Percentiles rank a stretch among this genome's conserved stretches.
phyloP scores from a whole-genome alignment of 768 basidiomycete species.

The Podaxis sp. region DNA sequence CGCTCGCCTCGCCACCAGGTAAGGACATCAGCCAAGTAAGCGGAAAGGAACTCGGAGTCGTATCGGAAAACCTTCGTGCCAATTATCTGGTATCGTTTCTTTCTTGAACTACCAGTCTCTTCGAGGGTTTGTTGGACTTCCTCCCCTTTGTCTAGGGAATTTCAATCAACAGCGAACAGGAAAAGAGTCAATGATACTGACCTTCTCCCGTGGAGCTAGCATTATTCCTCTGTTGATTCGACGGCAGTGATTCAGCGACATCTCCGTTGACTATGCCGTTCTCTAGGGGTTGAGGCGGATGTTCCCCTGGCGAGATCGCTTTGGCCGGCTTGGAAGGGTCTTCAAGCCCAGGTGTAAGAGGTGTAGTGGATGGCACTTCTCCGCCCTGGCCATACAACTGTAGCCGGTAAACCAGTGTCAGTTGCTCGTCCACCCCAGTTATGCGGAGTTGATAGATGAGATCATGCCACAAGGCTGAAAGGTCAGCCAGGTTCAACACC shows the following conservation, averaged over 20 bases:
- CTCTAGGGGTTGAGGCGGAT: not conserved
- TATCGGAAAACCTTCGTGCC: slow-evolving; percentile 63
- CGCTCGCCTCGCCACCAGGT: slow-evolving; percentile 78
- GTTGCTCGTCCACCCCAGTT: slow-evolving; percentile 34
- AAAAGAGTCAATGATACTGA: not conserved
- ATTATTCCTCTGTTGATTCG: not conserved
- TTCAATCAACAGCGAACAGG: not conserved
- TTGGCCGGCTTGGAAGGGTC: not conserved
- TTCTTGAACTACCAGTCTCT: not conserved
- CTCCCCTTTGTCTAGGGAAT: not conserved
- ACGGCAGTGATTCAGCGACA: not conserved
- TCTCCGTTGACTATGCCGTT: not conserved
- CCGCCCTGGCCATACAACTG: slow-evolving; percentile 24
- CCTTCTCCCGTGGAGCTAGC: not conserved
- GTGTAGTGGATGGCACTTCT: slow-evolving; percentile 16
- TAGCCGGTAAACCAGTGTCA: slow-evolving; percentile 55
- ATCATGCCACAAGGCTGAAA: slow-evolving; percentile 32
- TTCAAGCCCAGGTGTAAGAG: not conserved
- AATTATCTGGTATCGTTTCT: slow-evolving; percentile 44
- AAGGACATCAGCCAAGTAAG: slow-evolving; percentile 53
- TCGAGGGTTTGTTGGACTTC: not conserved
- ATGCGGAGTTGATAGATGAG: slow-evolving; percentile 29
- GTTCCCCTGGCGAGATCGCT: not conserved
- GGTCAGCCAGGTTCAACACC: slow-evolving; percentile 37
- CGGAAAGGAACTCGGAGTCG: slow-evolving; percentile 51